A percentile compares a stretch with the other conserved stretches of the same genome.
phyloP scores from a whole-genome alignment of 2,329 filamentous ascomycete species.

The Pseudocercospora fijiensis region DNA sequence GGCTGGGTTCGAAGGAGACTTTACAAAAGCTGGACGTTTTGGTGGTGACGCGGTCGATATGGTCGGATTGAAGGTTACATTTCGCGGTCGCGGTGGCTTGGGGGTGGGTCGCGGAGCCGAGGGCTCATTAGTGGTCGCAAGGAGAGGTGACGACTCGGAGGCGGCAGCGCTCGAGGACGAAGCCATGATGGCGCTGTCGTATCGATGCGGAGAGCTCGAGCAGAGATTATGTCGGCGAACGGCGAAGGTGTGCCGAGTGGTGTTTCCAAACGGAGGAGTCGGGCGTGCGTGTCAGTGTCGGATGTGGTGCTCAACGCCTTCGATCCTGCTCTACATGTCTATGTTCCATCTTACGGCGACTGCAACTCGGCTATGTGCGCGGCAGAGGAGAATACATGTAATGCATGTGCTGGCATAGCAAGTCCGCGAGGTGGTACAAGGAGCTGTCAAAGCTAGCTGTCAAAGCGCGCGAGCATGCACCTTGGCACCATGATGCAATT shows the following conservation, averaged over 20 bases:
- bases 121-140: conserved; percentile 17
- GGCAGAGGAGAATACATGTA: background rate
- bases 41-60: conserved; percentile 48
- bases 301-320: background rate
- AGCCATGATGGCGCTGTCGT: conserved; percentile 7
- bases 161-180: conserved; percentile 8
- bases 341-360: background rate
- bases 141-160: conserved; percentile 29
- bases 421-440: background rate
- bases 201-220: background rate
- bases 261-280: background rate
- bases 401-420: background rate
- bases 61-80: conserved; percentile 73
- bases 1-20: conserved; percentile 7
- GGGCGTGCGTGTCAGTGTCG: background rate
- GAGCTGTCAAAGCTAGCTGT: background rate
- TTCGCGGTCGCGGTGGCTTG: conserved; percentile 56
- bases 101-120: conserved; percentile 27
- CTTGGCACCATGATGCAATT: background rate
- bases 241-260: background rate
- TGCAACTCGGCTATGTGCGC: background rate
- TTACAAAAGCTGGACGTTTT: conserved; percentile 28
- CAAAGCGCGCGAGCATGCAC: background rate
- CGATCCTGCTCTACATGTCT: background rate
- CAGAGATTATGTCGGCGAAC: background rate